Conservation (phyloP, 768 basidiomycete species). For the Tulasnella sp. region DNA sequence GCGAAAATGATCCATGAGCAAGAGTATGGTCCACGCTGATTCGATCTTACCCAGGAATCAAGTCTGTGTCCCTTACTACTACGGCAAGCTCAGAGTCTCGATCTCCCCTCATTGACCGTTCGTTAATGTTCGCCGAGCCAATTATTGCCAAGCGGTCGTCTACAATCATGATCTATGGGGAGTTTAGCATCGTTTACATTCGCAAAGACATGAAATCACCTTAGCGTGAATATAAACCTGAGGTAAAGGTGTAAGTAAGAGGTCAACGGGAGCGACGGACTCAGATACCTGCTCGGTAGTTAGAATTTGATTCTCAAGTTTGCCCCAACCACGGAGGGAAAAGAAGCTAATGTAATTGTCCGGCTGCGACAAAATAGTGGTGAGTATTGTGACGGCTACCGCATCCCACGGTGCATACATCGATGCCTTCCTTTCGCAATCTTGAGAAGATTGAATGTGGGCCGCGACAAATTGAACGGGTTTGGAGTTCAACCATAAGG, state of each 20-base stretch:
- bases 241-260: neutral
- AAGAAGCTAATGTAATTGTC: conserved; percentile 91
- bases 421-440: conserved; percentile 82
- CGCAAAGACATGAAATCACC: conserved; percentile 43
- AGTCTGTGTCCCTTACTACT: conserved; percentile 93
- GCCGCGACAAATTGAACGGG: conserved; percentile 82
- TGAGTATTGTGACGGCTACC: conserved; percentile 5
- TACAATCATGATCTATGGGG: conserved; percentile 63
- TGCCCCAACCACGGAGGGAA: conserved; percentile 91
- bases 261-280: neutral
- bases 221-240: conserved; percentile 91
- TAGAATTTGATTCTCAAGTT: conserved; percentile 77
- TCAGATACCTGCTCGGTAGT: conserved; percentile 79
- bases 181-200: neutral
- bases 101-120: conserved; percentile 92
- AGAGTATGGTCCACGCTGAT: neutral
- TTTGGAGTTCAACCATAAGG: conserved; percentile 95
- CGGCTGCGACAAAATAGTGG: conserved; percentile 58
- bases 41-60: conserved; percentile 81
- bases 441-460: conserved; percentile 89
- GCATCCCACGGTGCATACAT: conserved; percentile 56
- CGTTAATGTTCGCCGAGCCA: conserved; percentile 97
- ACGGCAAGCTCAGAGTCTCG: conserved; percentile 95
- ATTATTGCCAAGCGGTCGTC: conserved; percentile 95
- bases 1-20: conserved; percentile 19